Evolutionary conservation across 805 yeast genomes (phyloP).

Genomic region (Zygoascus bituminiphila): DNA sequence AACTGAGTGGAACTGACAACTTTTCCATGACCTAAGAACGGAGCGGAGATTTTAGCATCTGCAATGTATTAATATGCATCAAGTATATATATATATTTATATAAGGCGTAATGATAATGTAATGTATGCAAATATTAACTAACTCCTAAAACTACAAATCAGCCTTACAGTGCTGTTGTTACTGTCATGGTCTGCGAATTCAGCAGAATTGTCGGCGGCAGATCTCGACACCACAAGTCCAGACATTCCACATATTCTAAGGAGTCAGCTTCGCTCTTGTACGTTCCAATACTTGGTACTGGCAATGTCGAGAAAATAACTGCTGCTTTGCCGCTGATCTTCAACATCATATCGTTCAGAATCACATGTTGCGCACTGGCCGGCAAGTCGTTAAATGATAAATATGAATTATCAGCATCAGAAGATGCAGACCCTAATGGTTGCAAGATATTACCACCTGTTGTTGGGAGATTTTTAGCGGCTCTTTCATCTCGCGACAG

Average conservation of each 20-base stretch:
- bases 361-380: conserved; percentile 86
- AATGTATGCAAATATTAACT: background rate
- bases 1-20: background rate
- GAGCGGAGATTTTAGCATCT: background rate
- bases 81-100: background rate
- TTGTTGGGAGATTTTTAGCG: background rate
- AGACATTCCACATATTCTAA: conserved; percentile 67
- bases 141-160: background rate
- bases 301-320: conserved; percentile 87
- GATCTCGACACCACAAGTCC: conserved; percentile 68
- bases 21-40: background rate
- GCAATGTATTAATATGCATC: background rate
- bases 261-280: conserved; percentile 57
- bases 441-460: no score
- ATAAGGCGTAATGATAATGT: background rate
- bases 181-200: conserved; percentile 95
- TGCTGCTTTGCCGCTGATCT: conserved; percentile 53
- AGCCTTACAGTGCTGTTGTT: conserved; percentile 67
- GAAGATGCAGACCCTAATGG: background rate
- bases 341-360: conserved; percentile 74
- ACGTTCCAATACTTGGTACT: conserved; percentile 78
- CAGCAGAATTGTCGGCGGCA: conserved; percentile 76
- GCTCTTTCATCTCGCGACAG: background rate
- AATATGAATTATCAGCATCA: conserved; percentile 10
- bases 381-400: conserved; percentile 78